phyloP scores from a whole-genome alignment of 2,329 filamentous ascomycete species.

The Chaetomium sp. region DNA sequence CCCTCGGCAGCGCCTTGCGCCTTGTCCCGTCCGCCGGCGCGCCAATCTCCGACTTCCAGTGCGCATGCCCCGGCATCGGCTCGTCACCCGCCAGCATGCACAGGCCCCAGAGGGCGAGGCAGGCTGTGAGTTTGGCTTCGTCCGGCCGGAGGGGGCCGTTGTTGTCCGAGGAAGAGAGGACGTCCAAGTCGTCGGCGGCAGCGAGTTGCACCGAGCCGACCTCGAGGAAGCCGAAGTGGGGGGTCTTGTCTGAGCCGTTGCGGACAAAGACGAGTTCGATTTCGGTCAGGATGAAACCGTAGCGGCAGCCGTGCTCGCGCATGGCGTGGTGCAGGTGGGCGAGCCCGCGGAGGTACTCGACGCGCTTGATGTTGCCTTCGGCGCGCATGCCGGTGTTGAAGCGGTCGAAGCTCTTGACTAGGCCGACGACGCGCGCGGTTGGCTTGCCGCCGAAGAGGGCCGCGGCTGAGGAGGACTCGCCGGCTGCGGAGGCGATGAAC shows the following conservation, averaged over 20 bases:
- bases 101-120: constrained; percentile 69
- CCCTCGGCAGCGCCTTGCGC: constrained; percentile 61
- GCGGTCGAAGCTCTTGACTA: constrained; percentile 87
- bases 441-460: constrained; percentile 43
- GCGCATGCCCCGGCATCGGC: constrained; percentile 41
- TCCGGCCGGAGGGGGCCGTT: constrained; percentile 12
- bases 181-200: constrained; percentile 18
- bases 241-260: constrained; percentile 63
- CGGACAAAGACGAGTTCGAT: constrained; percentile 90
- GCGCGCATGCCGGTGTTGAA: constrained; percentile 95
- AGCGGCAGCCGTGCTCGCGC: constrained; percentile 88
- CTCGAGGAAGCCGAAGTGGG: constrained; percentile 86
- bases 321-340: constrained; percentile 83
- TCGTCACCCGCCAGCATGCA: constrained; percentile 42
- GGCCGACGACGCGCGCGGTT: constrained; percentile 46
- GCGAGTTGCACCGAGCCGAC: constrained; percentile 56
- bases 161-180: constrained; percentile 11
- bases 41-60: constrained; percentile 66
- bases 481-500: constrained; percentile 58
- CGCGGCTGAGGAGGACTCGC: constrained; percentile 50
- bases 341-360: constrained; percentile 82
- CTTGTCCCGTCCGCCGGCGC: constrained; percentile 67
- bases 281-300: constrained; percentile 94
- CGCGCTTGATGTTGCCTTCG: constrained; percentile 75
- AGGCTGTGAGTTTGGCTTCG: constrained; percentile 55